These are phyloP conservation scores for Globisporangium alternatum DNA, from an alignment of 352 stramenopile genomes.

Conservation along the genomic window DNA sequence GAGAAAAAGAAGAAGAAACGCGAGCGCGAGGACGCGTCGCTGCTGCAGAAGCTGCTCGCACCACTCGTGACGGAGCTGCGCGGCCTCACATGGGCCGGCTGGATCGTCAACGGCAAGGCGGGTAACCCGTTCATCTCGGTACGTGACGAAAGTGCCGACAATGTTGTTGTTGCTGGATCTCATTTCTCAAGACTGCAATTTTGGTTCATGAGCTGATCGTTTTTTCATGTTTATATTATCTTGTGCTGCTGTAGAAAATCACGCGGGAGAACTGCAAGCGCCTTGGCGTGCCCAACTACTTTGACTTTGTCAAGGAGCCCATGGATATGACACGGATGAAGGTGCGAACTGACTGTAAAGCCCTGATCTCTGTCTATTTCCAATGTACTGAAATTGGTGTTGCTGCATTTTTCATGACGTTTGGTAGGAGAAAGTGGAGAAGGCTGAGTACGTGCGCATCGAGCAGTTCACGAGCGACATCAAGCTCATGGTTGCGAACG, in stretches of 20 bases:
- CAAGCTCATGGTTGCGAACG: conserved; percentile 78
- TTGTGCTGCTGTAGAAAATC: conserved; percentile 46
- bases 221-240: not conserved
- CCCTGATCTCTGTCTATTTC: not conserved
- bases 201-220: not conserved
- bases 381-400: not conserved
- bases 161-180: not conserved
- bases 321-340: conserved; percentile 87
- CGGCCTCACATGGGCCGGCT: conserved; percentile 65
- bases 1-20: conserved; percentile 84
- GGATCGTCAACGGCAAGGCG: conserved; percentile 69
- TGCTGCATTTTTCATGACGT: not conserved
- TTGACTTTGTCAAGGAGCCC: conserved; percentile 76
- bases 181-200: not conserved
- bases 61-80: conserved; percentile 64
- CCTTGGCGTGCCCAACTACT: conserved; percentile 80
- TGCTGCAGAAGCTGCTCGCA: conserved; percentile 74
- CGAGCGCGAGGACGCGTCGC: conserved; percentile 62
- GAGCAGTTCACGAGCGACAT: conserved; percentile 77
- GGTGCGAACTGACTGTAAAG: conserved; percentile 6
- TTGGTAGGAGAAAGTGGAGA: conserved; percentile 62
- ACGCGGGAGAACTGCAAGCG: conserved; percentile 84
- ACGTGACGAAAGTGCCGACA: not conserved
- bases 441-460: conserved; percentile 68
- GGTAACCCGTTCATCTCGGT: conserved; percentile 76